These are phyloP conservation scores for Penicillium canescens DNA, from an alignment of 495 filamentous ascomycete species.

Conservation along the genomic window DNA sequence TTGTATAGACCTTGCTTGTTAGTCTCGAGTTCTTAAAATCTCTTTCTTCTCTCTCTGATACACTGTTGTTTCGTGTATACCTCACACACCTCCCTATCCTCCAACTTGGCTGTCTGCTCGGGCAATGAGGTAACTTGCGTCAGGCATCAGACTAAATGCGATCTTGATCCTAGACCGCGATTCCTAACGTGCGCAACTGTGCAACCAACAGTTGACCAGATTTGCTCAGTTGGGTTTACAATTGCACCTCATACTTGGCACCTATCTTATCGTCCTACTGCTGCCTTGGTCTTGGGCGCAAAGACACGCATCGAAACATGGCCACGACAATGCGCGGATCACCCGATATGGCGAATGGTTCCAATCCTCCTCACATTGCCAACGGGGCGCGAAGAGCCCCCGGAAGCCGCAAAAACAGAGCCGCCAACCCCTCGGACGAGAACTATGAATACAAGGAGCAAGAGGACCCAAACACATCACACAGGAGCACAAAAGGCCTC, in stretches of 20 bases:
- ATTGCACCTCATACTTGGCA: not conserved
- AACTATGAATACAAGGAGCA: constrained; percentile 9
- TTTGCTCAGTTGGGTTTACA: constrained; percentile 13
- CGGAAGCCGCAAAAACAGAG: constrained; percentile 14
- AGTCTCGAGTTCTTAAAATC: not conserved
- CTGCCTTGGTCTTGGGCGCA: not conserved
- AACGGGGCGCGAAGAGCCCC: constrained; percentile 10
- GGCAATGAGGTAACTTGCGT: constrained; percentile 22
- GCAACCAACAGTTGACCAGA: not conserved
- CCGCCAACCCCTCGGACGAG: not conserved
- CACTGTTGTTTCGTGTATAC: constrained; percentile 1
- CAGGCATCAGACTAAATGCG: constrained; percentile 20
- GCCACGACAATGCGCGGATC: constrained; percentile 19
- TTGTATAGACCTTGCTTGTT: constrained; percentile 17
- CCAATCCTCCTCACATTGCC: constrained; percentile 4
- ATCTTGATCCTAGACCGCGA: too few species aligned
- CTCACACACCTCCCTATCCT: not conserved
- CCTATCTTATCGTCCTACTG: not conserved
- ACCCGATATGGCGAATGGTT: constrained; percentile 24
- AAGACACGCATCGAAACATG: constrained; percentile 9
- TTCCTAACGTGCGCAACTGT: not conserved
- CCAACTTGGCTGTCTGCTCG: constrained; percentile 4
- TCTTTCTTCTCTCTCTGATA: not conserved
- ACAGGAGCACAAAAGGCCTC: constrained; percentile 1
- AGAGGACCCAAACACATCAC: constrained; percentile 1